Percentiles rank a stretch among this genome's conserved stretches.
Evolutionary conservation across 768 basidiomycete genomes (phyloP).

Genomic region (Calocybe gangraenosa): DNA sequence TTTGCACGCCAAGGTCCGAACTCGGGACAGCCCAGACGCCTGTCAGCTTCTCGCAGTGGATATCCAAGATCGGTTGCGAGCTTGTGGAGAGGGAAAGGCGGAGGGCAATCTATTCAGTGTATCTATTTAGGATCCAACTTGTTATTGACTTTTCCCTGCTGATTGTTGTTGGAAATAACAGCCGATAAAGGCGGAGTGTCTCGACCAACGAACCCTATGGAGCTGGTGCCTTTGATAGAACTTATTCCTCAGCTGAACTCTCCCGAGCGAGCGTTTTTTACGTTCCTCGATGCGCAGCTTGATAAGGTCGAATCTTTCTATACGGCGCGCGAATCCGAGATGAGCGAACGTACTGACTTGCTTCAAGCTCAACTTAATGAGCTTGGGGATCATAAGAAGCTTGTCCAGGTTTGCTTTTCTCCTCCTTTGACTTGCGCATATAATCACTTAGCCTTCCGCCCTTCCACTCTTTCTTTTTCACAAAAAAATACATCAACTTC

Average conservation of each 20-base stretch:
- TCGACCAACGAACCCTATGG: constrained; percentile 19
- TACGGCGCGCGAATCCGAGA: constrained; percentile 60
- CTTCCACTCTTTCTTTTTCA: no score
- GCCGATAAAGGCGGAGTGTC: background rate
- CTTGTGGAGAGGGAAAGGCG: background rate
- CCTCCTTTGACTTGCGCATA: background rate
- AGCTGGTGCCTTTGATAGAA: constrained; percentile 28
- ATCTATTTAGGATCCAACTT: background rate
- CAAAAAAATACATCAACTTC: no score
- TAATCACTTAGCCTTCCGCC: background rate
- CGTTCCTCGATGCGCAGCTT: constrained; percentile 70
- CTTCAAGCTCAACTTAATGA: constrained; percentile 72
- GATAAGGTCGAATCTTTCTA: constrained; percentile 88
- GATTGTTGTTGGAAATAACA: background rate
- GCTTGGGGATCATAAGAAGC: constrained; percentile 62
- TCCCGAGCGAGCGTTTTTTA: constrained; percentile 69
- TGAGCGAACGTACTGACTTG: constrained; percentile 38
- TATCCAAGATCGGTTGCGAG: constrained; percentile 4
- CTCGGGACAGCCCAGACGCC: background rate
- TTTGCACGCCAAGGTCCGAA: no score
- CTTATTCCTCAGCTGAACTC: constrained; percentile 55
- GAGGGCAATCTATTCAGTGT: background rate
- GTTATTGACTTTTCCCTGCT: background rate
- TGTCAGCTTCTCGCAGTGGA: background rate
- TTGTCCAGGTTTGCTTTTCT: constrained; percentile 43